These are phyloP conservation scores for Penicillium paradoxum DNA, from an alignment of 495 filamentous ascomycete genomes.

Conservation along the genomic window DNA sequence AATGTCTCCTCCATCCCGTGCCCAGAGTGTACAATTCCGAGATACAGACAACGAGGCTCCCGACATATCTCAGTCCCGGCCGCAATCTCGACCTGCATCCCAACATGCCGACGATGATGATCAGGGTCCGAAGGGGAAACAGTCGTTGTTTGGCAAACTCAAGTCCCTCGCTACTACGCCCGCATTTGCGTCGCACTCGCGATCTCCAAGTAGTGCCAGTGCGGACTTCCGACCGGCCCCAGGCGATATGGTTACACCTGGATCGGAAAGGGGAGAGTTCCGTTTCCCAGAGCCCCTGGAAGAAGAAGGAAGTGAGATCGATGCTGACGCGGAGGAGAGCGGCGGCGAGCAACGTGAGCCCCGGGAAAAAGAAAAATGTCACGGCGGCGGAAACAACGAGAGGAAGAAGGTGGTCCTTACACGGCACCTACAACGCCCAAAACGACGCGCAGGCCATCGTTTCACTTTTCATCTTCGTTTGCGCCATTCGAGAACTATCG, in stretches of 20 bases:
- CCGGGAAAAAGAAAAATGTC: constrained; percentile 46
- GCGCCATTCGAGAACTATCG: constrained; percentile 44
- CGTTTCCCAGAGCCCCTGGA: constrained; percentile 50
- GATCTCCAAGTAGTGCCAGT: constrained; percentile 40
- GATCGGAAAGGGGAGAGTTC: constrained; percentile 47
- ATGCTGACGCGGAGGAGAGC: constrained; percentile 74
- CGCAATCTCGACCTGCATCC: constrained; percentile 40
- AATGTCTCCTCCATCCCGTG: constrained; percentile 41
- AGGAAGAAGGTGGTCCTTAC: constrained; percentile 46
- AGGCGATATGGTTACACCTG: constrained; percentile 32
- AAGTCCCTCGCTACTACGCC: constrained; percentile 51
- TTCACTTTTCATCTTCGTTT: constrained; percentile 45
- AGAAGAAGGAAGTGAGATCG: constrained; percentile 64
- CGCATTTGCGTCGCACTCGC: constrained; percentile 37
- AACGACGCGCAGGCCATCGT: constrained; percentile 36
- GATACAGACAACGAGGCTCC: constrained; percentile 43
- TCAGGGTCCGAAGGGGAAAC: constrained; percentile 48
- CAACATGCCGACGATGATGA: constrained; percentile 50
- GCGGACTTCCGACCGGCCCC: constrained; percentile 27
- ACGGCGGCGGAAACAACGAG: constrained; percentile 47
- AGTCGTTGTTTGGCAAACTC: constrained; percentile 63
- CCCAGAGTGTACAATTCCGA: constrained; percentile 63
- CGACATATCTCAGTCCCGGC: constrained; percentile 42
- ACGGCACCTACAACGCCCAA: constrained; percentile 63
- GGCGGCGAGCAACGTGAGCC: constrained; percentile 38